Percentiles rank a stretch among this genome's conserved stretches.
phyloP scores from a whole-genome alignment of 2,329 filamentous ascomycete species.

The Lecanoromycetidae sp. region DNA sequence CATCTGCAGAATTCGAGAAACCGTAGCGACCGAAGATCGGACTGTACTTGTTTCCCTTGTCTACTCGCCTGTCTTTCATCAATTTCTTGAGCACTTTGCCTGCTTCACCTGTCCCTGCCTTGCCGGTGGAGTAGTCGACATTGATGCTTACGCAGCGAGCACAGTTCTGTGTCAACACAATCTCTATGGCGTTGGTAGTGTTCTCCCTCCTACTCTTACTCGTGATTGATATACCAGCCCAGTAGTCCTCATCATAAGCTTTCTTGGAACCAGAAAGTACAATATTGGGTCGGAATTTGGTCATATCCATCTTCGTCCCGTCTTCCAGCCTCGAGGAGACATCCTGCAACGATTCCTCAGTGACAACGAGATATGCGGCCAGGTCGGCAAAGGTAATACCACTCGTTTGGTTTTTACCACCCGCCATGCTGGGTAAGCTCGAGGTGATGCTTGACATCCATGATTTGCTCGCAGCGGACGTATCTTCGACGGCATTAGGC shows the following conservation, averaged over 20 bases:
- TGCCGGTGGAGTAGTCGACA: constrained; percentile 57
- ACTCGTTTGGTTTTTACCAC: constrained; percentile 24
- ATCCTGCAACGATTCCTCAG: constrained; percentile 55
- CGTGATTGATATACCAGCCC: constrained; percentile 47
- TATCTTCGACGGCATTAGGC: constrained; percentile 27
- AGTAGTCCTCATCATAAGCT: constrained; percentile 61
- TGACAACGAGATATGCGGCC: constrained; percentile 63
- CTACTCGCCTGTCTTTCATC: constrained; percentile 58
- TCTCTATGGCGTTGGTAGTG: constrained; percentile 20
- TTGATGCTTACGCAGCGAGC: constrained; percentile 57
- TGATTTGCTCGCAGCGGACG: constrained; percentile 2
- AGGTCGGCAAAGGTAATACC: constrained; percentile 61
- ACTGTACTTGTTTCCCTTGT: constrained; percentile 53
- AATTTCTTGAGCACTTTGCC: constrained; percentile 58
- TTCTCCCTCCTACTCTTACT: constrained; percentile 12
- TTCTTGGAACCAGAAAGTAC: constrained; percentile 47
- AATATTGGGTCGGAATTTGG: constrained; percentile 62
- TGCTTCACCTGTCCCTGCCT: constrained; percentile 41
- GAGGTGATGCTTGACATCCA: constrained; percentile 14
- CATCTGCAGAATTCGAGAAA: constrained; percentile 37
- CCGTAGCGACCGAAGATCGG: constrained; percentile 65
- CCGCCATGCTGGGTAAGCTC: neutral
- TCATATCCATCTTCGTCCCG: constrained; percentile 46
- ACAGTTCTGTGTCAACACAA: constrained; percentile 58
- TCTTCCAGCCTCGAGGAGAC: constrained; percentile 46